Evolutionary conservation across 1,139 yeast species (phyloP).

Genomic region (Kurtzmaniella quercitrusa): DNA sequence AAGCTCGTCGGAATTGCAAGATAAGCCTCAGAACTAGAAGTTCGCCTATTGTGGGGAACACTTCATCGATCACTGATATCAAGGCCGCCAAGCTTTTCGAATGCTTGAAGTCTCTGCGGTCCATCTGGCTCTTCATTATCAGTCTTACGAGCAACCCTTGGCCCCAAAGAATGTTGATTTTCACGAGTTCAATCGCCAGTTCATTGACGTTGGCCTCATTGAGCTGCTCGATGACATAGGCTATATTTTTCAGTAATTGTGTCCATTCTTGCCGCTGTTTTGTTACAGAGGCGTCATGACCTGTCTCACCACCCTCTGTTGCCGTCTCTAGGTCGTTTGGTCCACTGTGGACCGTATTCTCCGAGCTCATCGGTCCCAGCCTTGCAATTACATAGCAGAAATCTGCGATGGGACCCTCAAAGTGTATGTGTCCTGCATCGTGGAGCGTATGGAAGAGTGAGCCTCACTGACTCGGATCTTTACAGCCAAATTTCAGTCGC

Average conservation of each 20-base stretch:
- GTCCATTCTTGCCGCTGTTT: slow-evolving; percentile 56
- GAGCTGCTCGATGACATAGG: slow-evolving; percentile 44
- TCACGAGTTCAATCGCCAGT: slow-evolving; percentile 46
- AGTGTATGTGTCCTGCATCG: too few species aligned
- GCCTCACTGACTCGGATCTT: too few species aligned
- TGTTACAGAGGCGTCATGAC: background rate
- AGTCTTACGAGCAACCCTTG: slow-evolving; percentile 55
- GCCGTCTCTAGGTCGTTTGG: slow-evolving; percentile 17
- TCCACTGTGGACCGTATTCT: background rate
- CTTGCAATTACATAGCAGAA: background rate
- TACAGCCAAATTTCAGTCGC: too few species aligned
- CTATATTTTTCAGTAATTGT: slow-evolving; percentile 41
- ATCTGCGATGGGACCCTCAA: background rate
- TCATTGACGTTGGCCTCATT: slow-evolving; percentile 44
- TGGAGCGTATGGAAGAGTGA: too few species aligned
- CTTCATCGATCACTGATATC: slow-evolving; percentile 57
- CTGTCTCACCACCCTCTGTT: background rate
- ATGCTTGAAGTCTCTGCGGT: slow-evolving; percentile 26
- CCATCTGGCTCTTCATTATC: slow-evolving; percentile 53
- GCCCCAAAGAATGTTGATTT: slow-evolving; percentile 53
- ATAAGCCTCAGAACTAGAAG: slow-evolving; percentile 51
- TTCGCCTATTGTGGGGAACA: slow-evolving; percentile 68
- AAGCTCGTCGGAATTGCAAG: slow-evolving; percentile 56
- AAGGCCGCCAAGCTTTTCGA: slow-evolving; percentile 16
- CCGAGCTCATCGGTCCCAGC: background rate